A percentile compares a stretch with the other conserved stretches of the same genome.
These are phyloP conservation scores for Curvularia lunata DNA, from an alignment of 2,329 filamentous ascomycete genomes.

Conservation along the genomic window DNA sequence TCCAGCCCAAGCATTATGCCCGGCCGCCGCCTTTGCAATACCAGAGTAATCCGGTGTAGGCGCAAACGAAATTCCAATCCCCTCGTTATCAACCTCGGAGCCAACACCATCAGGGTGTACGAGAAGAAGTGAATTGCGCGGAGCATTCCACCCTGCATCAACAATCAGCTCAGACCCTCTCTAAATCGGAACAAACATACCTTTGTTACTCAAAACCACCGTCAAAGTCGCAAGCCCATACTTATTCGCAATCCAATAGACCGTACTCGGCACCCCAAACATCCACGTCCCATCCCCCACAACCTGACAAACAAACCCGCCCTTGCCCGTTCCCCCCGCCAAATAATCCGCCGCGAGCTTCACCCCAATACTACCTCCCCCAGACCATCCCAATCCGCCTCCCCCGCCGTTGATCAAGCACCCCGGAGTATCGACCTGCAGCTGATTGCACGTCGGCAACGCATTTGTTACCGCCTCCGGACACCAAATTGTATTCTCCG, in stretches of 20 bases:
- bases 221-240: slow-evolving; percentile 71
- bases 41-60: slow-evolving; percentile 71
- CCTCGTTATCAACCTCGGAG: slow-evolving; percentile 66
- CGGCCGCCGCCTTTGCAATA: slow-evolving; percentile 70
- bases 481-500: slow-evolving; percentile 73
- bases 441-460: slow-evolving; percentile 68
- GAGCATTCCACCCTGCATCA: slow-evolving; percentile 64
- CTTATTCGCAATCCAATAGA: slow-evolving; percentile 71
- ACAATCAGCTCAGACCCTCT: background rate
- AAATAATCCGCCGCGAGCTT: slow-evolving; percentile 69
- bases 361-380: slow-evolving; percentile 76
- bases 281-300: slow-evolving; percentile 73
- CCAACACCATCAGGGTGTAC: slow-evolving; percentile 70
- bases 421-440: slow-evolving; percentile 70
- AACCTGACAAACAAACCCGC: slow-evolving; percentile 53
- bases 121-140: slow-evolving; percentile 64
- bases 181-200: slow-evolving; percentile 31
- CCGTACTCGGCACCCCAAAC: slow-evolving; percentile 68
- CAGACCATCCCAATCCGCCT: slow-evolving; percentile 81
- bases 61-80: slow-evolving; percentile 70
- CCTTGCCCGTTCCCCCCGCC: slow-evolving; percentile 43
- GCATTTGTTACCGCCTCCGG: slow-evolving; percentile 81
- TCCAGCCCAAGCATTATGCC: slow-evolving; percentile 67
- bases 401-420: slow-evolving; percentile 83
- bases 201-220: slow-evolving; percentile 72